phyloP scores from a whole-genome alignment of 176 grass and related monocot genomes.

The Oryza longistaminata region DNA sequence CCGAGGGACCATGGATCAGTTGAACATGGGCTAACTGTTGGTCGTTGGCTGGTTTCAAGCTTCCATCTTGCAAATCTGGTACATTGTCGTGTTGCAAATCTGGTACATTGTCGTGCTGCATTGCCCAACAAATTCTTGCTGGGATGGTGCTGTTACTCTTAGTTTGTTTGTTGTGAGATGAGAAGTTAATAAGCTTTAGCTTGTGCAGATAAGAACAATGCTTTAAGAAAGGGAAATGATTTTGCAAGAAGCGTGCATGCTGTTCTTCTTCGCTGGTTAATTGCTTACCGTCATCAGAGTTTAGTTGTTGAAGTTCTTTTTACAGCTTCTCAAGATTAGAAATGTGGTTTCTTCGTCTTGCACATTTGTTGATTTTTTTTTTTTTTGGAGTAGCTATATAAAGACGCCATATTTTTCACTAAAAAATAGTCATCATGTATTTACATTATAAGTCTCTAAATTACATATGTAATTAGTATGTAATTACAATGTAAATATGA shows the following conservation, averaged over 20 bases:
- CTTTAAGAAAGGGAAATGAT: neutral
- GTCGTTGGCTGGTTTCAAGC: neutral
- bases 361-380: neutral
- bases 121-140: conserved; percentile 11
- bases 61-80: neutral
- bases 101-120: neutral
- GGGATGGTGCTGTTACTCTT: conserved; percentile 13
- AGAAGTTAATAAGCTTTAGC: neutral
- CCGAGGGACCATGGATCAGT: conserved; percentile 51
- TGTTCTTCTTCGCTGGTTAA: neutral
- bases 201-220: neutral
- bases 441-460: too few relatives aligned
- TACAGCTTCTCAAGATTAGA: too few relatives aligned
- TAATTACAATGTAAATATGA: too few relatives aligned
- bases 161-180: conserved; percentile 21
- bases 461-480: too few relatives aligned
- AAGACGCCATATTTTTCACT: too few relatives aligned
- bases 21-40: conserved; percentile 39
- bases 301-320: neutral
- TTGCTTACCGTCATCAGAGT: neutral
- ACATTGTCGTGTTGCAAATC: neutral
- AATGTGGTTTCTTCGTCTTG: too few relatives aligned
- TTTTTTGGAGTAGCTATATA: neutral
- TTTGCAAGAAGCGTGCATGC: neutral
- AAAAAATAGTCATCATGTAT: too few relatives aligned